Evolutionary conservation across 257 asterid genomes (phyloP).

Genomic region (Fraxinus americana): DNA sequence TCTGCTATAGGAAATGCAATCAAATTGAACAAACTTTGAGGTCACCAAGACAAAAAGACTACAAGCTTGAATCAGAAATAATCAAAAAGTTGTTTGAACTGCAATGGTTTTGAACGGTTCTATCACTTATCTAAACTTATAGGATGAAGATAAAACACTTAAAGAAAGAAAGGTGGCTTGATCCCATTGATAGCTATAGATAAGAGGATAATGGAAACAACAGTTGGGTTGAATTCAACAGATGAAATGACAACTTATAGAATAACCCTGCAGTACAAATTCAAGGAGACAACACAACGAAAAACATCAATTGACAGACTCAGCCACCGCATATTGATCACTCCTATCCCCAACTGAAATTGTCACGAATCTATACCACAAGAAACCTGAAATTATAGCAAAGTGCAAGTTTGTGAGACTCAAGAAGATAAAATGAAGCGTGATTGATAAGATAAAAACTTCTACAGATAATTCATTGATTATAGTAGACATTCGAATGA

Average conservation of each 20-base stretch:
- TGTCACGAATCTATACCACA: not conserved
- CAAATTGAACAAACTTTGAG: slow-evolving; percentile 11
- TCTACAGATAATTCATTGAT: not conserved
- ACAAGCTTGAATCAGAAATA: slow-evolving; percentile 18
- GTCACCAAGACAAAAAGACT: slow-evolving; percentile 23
- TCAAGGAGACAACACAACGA: slow-evolving; percentile 58
- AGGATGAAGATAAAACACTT: slow-evolving; percentile 58
- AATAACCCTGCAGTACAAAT: slow-evolving; percentile 79
- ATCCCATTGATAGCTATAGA: slow-evolving; percentile 47
- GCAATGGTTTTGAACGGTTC: slow-evolving; percentile 6
- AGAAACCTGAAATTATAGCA: slow-evolving; percentile 41
- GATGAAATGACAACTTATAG: slow-evolving; percentile 46
- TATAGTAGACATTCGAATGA: not conserved
- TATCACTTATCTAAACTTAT: slow-evolving; percentile 37
- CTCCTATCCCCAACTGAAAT: slow-evolving; percentile 22
- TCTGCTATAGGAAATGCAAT: not conserved
- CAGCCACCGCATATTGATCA: slow-evolving; percentile 65
- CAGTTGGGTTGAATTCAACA: slow-evolving; percentile 2
- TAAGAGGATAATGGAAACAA: slow-evolving; percentile 13
- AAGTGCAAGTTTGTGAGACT: slow-evolving; percentile 12
- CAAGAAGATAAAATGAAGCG: not conserved
- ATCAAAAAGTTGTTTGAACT: slow-evolving; percentile 9
- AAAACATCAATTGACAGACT: slow-evolving; percentile 60
- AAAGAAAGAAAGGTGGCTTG: slow-evolving; percentile 54
- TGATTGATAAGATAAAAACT: no score